Evolutionary conservation across 1,284 basidiomycete species (phyloP).

Genomic region (Irpex lacteus): DNA sequence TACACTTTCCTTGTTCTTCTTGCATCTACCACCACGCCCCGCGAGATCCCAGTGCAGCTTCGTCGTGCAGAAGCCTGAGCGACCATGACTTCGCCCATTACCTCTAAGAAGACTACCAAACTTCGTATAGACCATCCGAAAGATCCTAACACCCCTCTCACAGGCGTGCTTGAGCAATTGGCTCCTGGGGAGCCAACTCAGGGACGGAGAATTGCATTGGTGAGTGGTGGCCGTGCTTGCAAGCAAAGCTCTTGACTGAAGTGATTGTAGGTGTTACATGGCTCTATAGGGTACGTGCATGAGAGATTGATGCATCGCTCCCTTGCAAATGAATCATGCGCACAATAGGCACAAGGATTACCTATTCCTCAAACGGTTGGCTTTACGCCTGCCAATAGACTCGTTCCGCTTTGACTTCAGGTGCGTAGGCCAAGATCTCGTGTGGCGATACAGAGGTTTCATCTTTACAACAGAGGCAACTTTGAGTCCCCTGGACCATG

Average conservation of each 20-base stretch:
- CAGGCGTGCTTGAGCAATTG: slow-evolving; percentile 64
- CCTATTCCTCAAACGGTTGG: slow-evolving; percentile 75
- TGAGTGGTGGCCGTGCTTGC: slow-evolving; percentile 32
- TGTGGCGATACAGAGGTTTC: not conserved
- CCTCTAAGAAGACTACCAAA: slow-evolving; percentile 41
- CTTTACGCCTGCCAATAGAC: slow-evolving; percentile 64
- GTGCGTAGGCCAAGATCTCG: slow-evolving; percentile 37
- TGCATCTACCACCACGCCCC: not conserved
- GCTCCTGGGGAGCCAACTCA: slow-evolving; percentile 45
- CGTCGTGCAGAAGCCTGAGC: no score
- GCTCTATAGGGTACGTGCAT: slow-evolving; percentile 63
- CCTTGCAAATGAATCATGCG: not conserved
- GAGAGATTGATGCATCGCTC: not conserved
- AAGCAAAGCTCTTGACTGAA: not conserved
- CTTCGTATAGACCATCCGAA: slow-evolving; percentile 54
- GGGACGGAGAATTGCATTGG: slow-evolving; percentile 66
- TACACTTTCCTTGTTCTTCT: not conserved
- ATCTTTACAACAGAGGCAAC: slow-evolving; percentile 51
- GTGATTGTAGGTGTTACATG: slow-evolving; percentile 49
- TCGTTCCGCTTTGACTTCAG: slow-evolving; percentile 86
- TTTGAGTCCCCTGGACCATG: slow-evolving; percentile 72
- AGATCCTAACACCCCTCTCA: slow-evolving; percentile 47
- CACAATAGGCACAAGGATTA: slow-evolving; percentile 75
- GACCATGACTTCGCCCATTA: slow-evolving; percentile 14
- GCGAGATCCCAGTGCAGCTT: not conserved